Evolutionary conservation across 352 stramenopile species (phyloP).

Genomic region (Globisporangium paroecandrum): DNA sequence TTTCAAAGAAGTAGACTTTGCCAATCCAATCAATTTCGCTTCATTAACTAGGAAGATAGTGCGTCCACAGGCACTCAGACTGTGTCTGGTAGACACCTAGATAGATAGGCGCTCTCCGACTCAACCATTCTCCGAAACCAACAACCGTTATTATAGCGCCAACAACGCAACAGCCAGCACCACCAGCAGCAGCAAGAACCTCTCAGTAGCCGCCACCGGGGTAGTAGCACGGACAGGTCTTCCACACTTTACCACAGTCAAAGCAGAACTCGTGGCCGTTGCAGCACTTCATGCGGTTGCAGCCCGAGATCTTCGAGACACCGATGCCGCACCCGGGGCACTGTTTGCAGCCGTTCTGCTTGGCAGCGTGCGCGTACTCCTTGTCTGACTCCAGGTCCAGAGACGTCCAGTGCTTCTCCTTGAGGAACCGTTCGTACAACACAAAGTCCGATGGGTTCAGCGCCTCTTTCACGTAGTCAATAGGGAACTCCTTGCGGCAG

Average conservation of each 20-base stretch:
- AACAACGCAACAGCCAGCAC: background rate
- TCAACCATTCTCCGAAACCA: background rate
- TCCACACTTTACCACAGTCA: constrained; percentile 32
- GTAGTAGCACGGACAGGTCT: constrained; percentile 11
- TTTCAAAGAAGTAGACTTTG: too few relatives aligned
- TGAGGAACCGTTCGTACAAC: constrained; percentile 14
- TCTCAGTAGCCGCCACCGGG: background rate
- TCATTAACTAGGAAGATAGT: too few relatives aligned
- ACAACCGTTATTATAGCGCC: background rate
- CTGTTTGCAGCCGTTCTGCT: constrained; percentile 33
- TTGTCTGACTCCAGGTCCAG: constrained; percentile 49
- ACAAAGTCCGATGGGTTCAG: constrained; percentile 3
- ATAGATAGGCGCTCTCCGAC: background rate
- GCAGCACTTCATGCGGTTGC: constrained; percentile 56
- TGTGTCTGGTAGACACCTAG: background rate
- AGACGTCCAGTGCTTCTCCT: constrained; percentile 18
- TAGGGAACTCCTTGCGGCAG: constrained; percentile 14
- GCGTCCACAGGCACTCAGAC: background rate
- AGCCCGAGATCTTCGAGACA: constrained; percentile 47
- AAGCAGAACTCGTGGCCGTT: constrained; percentile 69
- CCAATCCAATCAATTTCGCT: too few relatives aligned
- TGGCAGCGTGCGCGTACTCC: constrained; percentile 47
- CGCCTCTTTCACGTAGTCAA: constrained; percentile 16
- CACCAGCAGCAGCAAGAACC: background rate
- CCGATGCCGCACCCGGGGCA: constrained; percentile 71